phyloP scores from a whole-genome alignment of 202 grass and related monocot species.

The Panicum virgatum region DNA sequence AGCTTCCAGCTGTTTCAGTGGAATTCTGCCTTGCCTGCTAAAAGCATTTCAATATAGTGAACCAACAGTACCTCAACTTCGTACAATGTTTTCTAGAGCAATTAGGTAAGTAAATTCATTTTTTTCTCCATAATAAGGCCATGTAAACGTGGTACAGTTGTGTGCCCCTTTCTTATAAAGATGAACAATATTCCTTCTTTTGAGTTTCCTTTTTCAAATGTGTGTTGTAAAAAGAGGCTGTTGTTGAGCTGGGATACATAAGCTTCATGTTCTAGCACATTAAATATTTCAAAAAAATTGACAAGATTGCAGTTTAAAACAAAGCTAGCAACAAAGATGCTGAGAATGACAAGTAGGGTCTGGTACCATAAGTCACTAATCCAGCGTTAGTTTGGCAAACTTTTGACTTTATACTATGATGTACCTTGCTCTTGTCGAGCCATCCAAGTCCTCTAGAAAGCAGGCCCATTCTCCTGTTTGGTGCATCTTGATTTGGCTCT shows the following conservation, averaged over 20 bases:
- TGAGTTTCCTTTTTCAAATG: neutral
- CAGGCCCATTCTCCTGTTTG: slow-evolving; percentile 66
- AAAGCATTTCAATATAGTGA: slow-evolving; percentile 43
- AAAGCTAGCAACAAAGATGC: neutral
- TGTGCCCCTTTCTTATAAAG: neutral
- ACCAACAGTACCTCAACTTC: slow-evolving; percentile 13
- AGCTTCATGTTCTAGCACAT: too few relatives aligned
- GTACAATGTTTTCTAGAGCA: too few relatives aligned
- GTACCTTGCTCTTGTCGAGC: slow-evolving; percentile 97
- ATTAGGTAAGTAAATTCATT: slow-evolving; percentile 7
- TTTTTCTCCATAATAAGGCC: neutral
- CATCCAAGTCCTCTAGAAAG: slow-evolving; percentile 87
- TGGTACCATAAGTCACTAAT: neutral
- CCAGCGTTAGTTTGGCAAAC: neutral
- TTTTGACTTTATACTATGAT: neutral
- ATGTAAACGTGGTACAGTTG: neutral
- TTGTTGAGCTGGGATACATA: too few relatives aligned
- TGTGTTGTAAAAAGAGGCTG: slow-evolving; percentile 15
- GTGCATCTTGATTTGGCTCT: slow-evolving; percentile 53
- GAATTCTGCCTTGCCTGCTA: slow-evolving; percentile 54
- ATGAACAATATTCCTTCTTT: neutral
- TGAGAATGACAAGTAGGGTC: neutral
- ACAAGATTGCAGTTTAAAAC: neutral
- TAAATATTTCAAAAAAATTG: too few relatives aligned
- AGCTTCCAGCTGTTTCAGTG: slow-evolving; percentile 43